Percentiles rank a stretch among this genome's conserved stretches.
Conservation (phyloP, 495 filamentous ascomycete species). For the Talaromyces ruber region DNA sequence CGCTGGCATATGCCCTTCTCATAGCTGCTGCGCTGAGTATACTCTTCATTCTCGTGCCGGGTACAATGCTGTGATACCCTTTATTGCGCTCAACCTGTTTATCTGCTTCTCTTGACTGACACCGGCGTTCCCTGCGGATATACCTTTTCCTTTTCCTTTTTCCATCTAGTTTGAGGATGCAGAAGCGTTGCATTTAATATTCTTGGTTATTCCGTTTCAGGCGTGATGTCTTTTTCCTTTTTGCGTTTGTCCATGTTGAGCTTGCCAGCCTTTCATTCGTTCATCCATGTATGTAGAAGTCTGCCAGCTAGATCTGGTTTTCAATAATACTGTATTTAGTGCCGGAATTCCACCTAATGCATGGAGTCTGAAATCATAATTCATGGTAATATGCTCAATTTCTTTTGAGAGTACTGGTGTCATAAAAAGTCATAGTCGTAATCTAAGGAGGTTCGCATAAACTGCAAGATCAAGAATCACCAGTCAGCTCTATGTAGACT, state of each 20-base stretch:
- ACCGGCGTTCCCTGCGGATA: constrained; percentile 4
- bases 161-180: background rate
- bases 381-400: background rate
- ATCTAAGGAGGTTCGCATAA: background rate
- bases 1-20: constrained; percentile 60
- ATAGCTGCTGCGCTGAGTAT: constrained; percentile 68
- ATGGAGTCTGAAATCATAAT: background rate
- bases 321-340: background rate
- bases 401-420: background rate
- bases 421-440: background rate
- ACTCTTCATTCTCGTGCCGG: constrained; percentile 88
- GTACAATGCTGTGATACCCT: constrained; percentile 19
- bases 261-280: background rate
- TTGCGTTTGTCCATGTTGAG: background rate
- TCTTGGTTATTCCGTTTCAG: background rate
- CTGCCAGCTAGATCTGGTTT: background rate
- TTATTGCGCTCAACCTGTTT: background rate
- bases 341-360: background rate
- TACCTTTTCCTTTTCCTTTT: constrained; percentile 1
- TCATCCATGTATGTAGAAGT: background rate
- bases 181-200: background rate
- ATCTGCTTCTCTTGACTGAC: background rate
- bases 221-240: background rate
- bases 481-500: background rate
- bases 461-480: background rate